Conservation (phyloP, 805 yeast genomes). For the Hanseniaspora nectarophila region DNA sequence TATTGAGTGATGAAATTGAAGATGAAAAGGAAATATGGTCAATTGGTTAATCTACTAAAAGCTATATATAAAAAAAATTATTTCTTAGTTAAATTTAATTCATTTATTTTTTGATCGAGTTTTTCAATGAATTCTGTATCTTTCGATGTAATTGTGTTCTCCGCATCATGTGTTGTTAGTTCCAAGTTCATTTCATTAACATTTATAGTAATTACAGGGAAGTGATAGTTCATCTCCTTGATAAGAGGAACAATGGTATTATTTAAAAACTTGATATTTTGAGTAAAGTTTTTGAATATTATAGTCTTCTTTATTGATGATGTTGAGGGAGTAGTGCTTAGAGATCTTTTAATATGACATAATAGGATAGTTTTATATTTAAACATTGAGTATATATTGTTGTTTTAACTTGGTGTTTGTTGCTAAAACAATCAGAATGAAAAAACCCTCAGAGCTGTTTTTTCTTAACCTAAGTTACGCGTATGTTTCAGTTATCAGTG, state of each 20-base stretch:
- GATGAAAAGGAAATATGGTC: conserved; percentile 85
- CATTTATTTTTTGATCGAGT: not conserved
- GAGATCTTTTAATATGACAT: not conserved
- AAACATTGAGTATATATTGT: not conserved
- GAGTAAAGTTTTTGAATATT: conserved; percentile 4
- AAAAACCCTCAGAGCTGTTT: no score
- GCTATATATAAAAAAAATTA: no score
- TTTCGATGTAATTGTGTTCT: not conserved
- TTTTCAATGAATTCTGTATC: not conserved
- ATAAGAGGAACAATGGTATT: not conserved
- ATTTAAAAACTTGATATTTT: conserved; percentile 2
- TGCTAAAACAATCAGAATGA: no score
- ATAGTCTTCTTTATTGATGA: not conserved
- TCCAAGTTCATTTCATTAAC: not conserved
- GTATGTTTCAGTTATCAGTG: no score
- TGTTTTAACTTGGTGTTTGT: no score
- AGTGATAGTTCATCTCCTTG: conserved; percentile 3
- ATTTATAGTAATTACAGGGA: not conserved
- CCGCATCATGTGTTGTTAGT: conserved; percentile 5
- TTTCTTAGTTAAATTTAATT: not conserved
- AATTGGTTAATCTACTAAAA: conserved; percentile 36
- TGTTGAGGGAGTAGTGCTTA: not conserved
- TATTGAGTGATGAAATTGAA: conserved; percentile 73
- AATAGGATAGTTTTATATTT: not conserved
- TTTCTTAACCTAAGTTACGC: no score